phyloP scores from a whole-genome alignment of 108 stramenopile genomes.

The Conticribra weissflogii region DNA sequence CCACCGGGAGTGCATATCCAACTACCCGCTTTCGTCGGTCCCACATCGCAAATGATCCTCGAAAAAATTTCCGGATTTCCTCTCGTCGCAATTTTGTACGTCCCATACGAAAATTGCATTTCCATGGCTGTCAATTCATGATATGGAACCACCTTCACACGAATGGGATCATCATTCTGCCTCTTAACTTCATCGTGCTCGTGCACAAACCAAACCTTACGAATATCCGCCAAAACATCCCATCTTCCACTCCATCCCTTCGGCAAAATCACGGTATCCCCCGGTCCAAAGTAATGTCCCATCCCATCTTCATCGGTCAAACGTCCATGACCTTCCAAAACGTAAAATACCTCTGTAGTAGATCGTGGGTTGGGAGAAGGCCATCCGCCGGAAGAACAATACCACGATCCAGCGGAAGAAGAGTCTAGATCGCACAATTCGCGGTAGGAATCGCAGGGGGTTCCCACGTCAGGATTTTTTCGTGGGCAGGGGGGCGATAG shows the following conservation, averaged over 20 bases:
- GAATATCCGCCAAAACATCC: constrained; percentile 16
- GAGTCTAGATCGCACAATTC: constrained; percentile 16
- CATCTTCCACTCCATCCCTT: constrained; percentile 24
- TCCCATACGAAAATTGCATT: constrained; percentile 7
- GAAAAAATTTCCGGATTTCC: constrained; percentile 1
- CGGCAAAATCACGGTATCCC: constrained; percentile 26
- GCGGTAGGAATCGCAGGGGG: constrained; percentile 52
- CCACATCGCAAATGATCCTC: background rate
- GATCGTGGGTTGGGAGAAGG: constrained; percentile 18
- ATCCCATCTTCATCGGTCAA: constrained; percentile 16
- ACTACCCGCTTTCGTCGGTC: background rate
- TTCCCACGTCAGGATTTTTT: constrained; percentile 50
- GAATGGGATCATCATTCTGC: background rate
- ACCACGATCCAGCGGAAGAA: constrained; percentile 7
- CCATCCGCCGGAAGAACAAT: constrained; percentile 19
- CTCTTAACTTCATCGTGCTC: background rate
- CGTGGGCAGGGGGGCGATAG: constrained; percentile 55
- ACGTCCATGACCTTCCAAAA: constrained; percentile 11
- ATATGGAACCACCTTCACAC: background rate
- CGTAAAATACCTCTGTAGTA: constrained; percentile 17
- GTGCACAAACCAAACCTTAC: constrained; percentile 26
- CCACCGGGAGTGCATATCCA: constrained; percentile 6
- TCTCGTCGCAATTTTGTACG: constrained; percentile 1
- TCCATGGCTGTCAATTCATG: background rate
- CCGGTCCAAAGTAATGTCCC: constrained; percentile 19